Conservation (phyloP, 257 asterid species). For the Solanum raphanifolium region DNA sequence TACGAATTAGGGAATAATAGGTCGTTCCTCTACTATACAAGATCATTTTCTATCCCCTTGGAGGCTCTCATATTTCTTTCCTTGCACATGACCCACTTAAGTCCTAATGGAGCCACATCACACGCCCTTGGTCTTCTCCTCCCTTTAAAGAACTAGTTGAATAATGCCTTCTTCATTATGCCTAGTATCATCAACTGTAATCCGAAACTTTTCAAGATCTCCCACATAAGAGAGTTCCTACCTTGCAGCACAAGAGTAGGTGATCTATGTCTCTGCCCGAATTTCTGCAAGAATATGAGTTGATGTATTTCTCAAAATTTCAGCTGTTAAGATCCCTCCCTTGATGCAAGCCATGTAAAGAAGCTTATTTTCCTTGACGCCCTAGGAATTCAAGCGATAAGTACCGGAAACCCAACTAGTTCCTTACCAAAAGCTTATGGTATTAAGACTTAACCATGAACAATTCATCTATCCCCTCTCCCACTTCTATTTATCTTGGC, state of each 20-base stretch:
- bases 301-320: no score
- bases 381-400: neutral
- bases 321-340: neutral
- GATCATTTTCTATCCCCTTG: neutral
- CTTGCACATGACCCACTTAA: neutral
- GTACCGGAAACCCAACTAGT: neutral
- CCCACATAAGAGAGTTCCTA: neutral
- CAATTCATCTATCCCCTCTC: no score
- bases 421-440: no score
- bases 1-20: neutral
- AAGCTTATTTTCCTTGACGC: neutral
- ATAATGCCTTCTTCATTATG: neutral
- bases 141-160: neutral
- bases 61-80: neutral
- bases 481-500: no score
- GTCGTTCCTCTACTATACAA: neutral
- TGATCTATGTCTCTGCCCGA: neutral
- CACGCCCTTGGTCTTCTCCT: neutral
- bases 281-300: no score
- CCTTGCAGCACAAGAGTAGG: neutral
- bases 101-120: neutral
- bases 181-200: neutral
- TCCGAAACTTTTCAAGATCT: neutral
- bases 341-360: neutral
- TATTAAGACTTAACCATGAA: no score